Percentiles rank a stretch among this genome's conserved stretches.
Conservation (phyloP, 805 yeast genomes). For the Metschnikowia amazonensis region DNA sequence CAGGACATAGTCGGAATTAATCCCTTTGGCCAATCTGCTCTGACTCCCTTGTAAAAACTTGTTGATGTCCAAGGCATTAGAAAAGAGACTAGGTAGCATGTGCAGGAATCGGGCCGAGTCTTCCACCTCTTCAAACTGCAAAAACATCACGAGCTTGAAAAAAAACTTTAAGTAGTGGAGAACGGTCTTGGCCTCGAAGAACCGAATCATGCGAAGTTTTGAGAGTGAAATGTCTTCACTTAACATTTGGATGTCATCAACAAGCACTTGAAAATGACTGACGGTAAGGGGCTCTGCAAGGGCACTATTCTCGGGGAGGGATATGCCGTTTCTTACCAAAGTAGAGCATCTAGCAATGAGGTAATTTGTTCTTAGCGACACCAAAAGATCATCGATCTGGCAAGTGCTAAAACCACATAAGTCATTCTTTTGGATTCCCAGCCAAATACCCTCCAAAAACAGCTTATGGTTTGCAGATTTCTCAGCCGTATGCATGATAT, state of each 20-base stretch:
- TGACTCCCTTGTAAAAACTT: conserved; percentile 12
- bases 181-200: conserved; percentile 15
- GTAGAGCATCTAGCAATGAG: conserved; percentile 27
- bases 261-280: conserved; percentile 21
- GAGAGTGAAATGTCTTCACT: conserved; percentile 18
- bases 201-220: conserved; percentile 11
- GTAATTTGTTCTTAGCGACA: conserved; percentile 24
- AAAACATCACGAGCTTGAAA: conserved; percentile 26
- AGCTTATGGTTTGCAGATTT: conserved; percentile 21
- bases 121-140: conserved; percentile 35
- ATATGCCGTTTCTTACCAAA: conserved; percentile 12
- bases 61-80: conserved; percentile 16
- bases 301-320: conserved; percentile 1
- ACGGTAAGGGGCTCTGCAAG: conserved; percentile 16
- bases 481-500: conserved; percentile 24
- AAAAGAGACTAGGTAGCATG: conserved; percentile 19
- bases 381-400: conserved; percentile 18
- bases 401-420: neutral
- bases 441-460: conserved; percentile 19
- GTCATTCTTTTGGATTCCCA: conserved; percentile 12
- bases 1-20: conserved; percentile 20
- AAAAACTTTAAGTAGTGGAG: conserved; percentile 29
- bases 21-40: conserved; percentile 7
- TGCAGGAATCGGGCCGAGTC: conserved; percentile 13
- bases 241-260: conserved; percentile 26